phyloP scores from a whole-genome alignment of 1,284 basidiomycete genomes.

The Golubevia pallescens region DNA sequence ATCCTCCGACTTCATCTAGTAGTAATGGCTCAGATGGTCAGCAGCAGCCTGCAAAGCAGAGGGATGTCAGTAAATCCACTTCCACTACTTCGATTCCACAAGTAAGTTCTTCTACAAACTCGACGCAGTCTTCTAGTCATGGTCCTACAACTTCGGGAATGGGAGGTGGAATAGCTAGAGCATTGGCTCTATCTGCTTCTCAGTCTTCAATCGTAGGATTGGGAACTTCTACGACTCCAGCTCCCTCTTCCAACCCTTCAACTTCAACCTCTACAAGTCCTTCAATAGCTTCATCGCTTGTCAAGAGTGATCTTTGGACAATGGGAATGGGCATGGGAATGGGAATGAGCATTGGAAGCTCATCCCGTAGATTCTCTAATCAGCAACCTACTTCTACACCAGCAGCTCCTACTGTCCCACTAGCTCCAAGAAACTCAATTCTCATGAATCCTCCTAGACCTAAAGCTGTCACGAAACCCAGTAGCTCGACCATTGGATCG shows the following conservation, averaged over 20 bases:
- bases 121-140: background rate
- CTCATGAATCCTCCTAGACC: background rate
- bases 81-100: no score
- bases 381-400: background rate
- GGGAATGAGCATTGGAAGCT: background rate
- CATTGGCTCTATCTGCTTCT: background rate
- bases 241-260: background rate
- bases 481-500: background rate
- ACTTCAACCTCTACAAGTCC: background rate
- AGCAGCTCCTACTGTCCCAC: background rate
- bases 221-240: background rate
- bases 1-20: background rate
- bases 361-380: background rate
- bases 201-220: background rate
- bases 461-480: background rate
- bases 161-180: background rate
- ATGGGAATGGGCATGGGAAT: background rate
- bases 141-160: background rate
- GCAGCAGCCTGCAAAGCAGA: background rate
- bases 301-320: background rate
- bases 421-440: background rate
- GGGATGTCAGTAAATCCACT: no score
- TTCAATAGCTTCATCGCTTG: background rate
- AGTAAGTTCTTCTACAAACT: background rate
- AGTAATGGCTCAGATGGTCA: background rate